These are phyloP conservation scores for Cordyceps cateniannulata DNA, from an alignment of 2,329 filamentous ascomycete species.

Conservation along the genomic window DNA sequence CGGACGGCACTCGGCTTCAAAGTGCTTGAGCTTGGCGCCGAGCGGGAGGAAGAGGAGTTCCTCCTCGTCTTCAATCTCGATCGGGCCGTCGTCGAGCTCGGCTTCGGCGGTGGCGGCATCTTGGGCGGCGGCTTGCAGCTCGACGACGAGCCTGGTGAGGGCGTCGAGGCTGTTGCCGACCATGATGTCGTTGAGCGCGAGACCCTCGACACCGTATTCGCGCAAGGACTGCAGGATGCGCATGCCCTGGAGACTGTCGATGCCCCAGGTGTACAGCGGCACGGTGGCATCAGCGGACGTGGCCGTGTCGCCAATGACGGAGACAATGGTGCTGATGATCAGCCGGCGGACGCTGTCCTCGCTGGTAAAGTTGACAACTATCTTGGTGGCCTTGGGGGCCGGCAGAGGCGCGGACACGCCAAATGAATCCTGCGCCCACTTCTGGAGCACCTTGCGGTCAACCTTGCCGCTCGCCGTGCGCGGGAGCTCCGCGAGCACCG, in stretches of 20 bases:
- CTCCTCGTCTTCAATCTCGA: slow-evolving; percentile 13
- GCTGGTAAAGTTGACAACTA: background rate
- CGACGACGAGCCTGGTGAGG: slow-evolving; percentile 4
- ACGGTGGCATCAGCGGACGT: background rate
- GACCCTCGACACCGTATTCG: slow-evolving; percentile 4
- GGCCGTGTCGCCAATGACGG: slow-evolving; percentile 5
- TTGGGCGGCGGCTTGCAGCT: background rate
- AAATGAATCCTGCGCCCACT: slow-evolving; percentile 3
- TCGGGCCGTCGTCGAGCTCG: slow-evolving; percentile 3
- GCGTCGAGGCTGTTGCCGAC: slow-evolving; percentile 8
- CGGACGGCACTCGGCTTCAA: slow-evolving; percentile 6
- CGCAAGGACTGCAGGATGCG: slow-evolving; percentile 3
- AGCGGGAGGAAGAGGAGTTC: slow-evolving; percentile 5
- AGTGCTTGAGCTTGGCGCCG: slow-evolving; percentile 11
- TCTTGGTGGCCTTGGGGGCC: background rate
- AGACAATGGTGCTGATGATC: background rate
- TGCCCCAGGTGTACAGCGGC: slow-evolving; percentile 10
- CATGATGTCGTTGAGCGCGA: slow-evolving; percentile 9
- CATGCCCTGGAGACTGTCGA: slow-evolving; percentile 12
- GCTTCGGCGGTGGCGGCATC: background rate
- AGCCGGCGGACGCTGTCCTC: slow-evolving; percentile 8
- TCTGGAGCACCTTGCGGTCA: slow-evolving; percentile 10
- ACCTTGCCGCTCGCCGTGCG: slow-evolving; percentile 13
- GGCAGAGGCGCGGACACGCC: background rate
- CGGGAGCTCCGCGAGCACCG: slow-evolving; percentile 9